phyloP scores from a whole-genome alignment of 23 red algal genomes.

The Cyanidium caldarium region DNA sequence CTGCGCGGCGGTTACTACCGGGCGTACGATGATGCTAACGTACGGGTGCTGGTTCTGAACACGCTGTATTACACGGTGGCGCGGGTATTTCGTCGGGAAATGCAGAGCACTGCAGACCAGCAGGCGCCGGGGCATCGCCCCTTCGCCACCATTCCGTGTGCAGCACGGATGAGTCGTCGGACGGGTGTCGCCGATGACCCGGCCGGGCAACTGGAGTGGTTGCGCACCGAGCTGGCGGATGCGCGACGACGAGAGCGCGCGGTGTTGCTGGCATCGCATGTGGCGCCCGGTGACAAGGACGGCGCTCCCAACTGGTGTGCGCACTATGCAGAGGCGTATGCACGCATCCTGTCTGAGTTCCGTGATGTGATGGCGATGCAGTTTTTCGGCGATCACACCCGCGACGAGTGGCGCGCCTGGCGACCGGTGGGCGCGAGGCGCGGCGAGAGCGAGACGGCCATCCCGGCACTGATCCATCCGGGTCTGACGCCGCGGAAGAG shows the following conservation, averaged over 20 bases:
- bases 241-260: background rate
- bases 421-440: background rate
- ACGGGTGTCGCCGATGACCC: background rate
- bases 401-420: background rate
- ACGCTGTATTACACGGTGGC: background rate
- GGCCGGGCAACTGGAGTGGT: background rate
- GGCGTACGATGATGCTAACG: conserved; percentile 1
- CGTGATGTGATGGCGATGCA: background rate
- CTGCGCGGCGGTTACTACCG: background rate
- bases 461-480: background rate
- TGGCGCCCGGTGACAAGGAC: background rate
- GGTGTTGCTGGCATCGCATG: background rate
- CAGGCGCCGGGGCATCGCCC: background rate
- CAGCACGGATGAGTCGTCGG: background rate
- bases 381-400: background rate
- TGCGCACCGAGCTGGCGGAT: background rate
- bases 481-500: background rate
- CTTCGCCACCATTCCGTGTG: background rate
- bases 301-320: background rate
- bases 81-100: background rate
- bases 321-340: background rate
- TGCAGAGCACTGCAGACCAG: background rate
- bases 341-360: background rate
- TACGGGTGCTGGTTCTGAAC: background rate
- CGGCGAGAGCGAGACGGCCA: background rate